Percentiles rank a stretch among this genome's conserved stretches.
phyloP scores from a whole-genome alignment of 2,329 filamentous ascomycete genomes.

The Stylonectria norvegica region DNA sequence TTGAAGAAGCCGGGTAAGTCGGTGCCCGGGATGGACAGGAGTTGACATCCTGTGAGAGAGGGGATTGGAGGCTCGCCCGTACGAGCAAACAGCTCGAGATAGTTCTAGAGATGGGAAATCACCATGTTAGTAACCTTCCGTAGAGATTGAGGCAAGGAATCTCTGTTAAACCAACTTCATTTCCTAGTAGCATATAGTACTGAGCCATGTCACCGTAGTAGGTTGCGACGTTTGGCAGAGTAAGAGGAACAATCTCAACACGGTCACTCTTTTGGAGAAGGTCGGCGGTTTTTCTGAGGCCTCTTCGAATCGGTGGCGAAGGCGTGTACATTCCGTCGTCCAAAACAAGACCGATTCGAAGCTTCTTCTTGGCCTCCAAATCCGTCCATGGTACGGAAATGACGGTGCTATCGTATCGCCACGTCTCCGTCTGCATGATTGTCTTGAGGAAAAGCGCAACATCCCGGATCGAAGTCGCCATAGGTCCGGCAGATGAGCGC shows the following conservation, averaged over 20 bases:
- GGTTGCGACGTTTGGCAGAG: neutral
- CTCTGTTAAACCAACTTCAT: neutral
- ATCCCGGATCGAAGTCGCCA: conserved; percentile 3
- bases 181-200: neutral
- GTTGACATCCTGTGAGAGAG: neutral
- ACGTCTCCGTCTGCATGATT: conserved; percentile 1
- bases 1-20: neutral
- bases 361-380: neutral
- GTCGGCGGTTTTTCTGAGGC: neutral
- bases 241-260: neutral
- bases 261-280: neutral
- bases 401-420: conserved; percentile 1
- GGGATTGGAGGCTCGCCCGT: conserved; percentile 2
- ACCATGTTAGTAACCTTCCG: neutral
- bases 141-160: neutral
- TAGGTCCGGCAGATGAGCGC: conserved; percentile 1
- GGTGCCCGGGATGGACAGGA: conserved; percentile 1
- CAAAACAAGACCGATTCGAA: conserved; percentile 1
- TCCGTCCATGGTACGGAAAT: conserved; percentile 1
- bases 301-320: neutral
- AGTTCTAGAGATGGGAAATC: neutral
- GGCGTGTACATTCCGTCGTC: neutral
- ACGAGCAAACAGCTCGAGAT: neutral
- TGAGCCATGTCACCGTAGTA: neutral
- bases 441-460: neutral